Evolutionary conservation across 1,284 basidiomycete genomes (phyloP), one percentile per base, ranked within the genome.

Genomic region (Cutaneotrichosporon sp.): DNA sequence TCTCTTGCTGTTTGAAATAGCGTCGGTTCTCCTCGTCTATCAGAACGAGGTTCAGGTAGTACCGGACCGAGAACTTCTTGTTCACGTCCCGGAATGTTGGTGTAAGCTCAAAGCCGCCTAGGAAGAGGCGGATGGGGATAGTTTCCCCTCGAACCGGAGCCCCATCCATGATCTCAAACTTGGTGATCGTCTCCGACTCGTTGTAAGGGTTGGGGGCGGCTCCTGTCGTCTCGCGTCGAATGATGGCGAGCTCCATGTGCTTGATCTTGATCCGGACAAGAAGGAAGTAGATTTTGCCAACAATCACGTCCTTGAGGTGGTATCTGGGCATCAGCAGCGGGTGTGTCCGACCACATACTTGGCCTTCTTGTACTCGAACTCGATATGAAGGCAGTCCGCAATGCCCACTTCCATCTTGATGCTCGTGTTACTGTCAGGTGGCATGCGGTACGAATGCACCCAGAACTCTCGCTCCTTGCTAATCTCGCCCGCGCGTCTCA

Each of bases 371-470:
- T 99, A 98, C 82, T 99, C 96, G 73, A 99, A 98, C 81, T 99
- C 96, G 75, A 99, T 99, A 79, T 99, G 96, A 71, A 98, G 81
- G 80, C 96, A 98, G 77, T 99, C 96, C 78, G 98, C 96, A 68
- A 99, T 98, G 18, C 96, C 96, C 42, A 99, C 97, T 81, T 99
- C 96, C 97, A 99, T 99, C 85, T 97, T 98, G 83, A 98, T 97
- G 38, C 92, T 90, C 77, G 95, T 96, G 81, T 97, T 98, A 72
- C 87, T 90, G 78, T 99, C 97, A 62, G 96, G 94, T 3, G 96
- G 96, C 91, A 97, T 97, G 47, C 95, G 89, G 83, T 91, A 99
- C 11, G 92, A 96, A 79, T 99, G 96, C 2, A 99, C 97, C 95
- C 95, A 99, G 36, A 98, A 79, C 70, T 98, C 96, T 74, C 85